Evolutionary conservation across 257 asterid species (phyloP).

Genomic region (Fraxinus americana): DNA sequence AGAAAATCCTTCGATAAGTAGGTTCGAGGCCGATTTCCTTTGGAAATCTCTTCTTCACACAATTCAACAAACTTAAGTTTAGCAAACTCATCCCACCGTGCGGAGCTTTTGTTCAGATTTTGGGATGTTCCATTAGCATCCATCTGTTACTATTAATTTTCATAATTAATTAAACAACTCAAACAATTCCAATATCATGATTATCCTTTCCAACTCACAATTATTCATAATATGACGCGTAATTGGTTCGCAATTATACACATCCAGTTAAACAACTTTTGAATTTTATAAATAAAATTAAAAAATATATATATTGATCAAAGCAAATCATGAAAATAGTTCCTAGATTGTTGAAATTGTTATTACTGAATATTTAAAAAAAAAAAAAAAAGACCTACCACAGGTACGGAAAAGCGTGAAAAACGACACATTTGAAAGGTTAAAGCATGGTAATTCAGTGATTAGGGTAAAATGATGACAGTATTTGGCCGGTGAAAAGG

Average conservation of each 20-base stretch:
- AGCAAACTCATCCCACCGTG: slow-evolving; percentile 9
- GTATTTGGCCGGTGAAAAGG: neutral
- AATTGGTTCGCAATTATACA: neutral
- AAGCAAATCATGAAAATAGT: neutral
- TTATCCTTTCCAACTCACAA: neutral
- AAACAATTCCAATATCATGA: neutral
- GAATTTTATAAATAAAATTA: too few relatives aligned
- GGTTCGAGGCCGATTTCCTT: slow-evolving; percentile 5
- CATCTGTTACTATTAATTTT: neutral
- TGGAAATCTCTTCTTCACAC: slow-evolving; percentile 4
- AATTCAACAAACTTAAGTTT: slow-evolving; percentile 6
- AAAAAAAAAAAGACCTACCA: neutral
- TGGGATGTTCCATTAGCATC: neutral
- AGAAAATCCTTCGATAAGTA: slow-evolving; percentile 3
- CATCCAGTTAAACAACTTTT: neutral
- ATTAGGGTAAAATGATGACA: neutral
- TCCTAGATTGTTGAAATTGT: neutral
- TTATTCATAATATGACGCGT: neutral
- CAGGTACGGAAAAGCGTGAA: neutral
- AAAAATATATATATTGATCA: neutral
- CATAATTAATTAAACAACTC: neutral
- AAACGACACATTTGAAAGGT: neutral
- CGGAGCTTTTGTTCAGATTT: slow-evolving; percentile 2
- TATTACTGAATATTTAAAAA: too few relatives aligned
- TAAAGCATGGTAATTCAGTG: neutral